A percentile compares a stretch with the other conserved stretches of the same genome.
Conservation (phyloP, 805 yeast species). For the Suhomyces pyralidae region DNA sequence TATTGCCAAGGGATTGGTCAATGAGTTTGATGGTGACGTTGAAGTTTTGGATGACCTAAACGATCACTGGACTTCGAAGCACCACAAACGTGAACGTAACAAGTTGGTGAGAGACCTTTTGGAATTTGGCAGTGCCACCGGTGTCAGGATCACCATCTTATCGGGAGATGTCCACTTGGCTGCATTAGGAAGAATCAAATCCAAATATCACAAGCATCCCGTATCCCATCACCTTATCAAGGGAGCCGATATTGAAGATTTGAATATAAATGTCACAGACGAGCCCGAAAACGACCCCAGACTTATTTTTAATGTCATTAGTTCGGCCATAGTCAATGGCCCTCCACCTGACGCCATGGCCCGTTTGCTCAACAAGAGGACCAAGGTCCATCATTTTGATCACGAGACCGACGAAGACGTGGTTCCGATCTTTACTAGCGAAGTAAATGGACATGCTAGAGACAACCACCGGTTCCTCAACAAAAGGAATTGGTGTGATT, state of each 20-base stretch:
- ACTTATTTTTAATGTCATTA: conserved; percentile 75
- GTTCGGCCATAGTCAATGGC: conserved; percentile 87
- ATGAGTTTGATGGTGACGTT: conserved; percentile 88
- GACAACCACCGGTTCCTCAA: conserved; percentile 56
- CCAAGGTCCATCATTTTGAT: conserved; percentile 66
- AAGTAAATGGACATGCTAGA: conserved; percentile 52
- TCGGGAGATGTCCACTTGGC: conserved; percentile 94
- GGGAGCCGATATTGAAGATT: conserved; percentile 29
- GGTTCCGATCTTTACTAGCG: conserved; percentile 64
- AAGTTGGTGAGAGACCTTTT: conserved; percentile 57
- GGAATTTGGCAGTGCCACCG: conserved; percentile 59
- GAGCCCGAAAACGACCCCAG: conserved; percentile 70
- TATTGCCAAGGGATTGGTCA: conserved; percentile 69
- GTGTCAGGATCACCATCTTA: conserved; percentile 76
- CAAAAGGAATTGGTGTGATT: conserved; percentile 70
- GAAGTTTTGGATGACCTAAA: conserved; percentile 90
- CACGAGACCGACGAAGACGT: conserved; percentile 71
- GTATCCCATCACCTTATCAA: conserved; percentile 20
- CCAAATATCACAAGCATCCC: conserved; percentile 47
- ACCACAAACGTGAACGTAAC: conserved; percentile 87
- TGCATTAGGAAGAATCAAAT: conserved; percentile 72
- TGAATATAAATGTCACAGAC: conserved; percentile 38
- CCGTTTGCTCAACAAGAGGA: conserved; percentile 60
- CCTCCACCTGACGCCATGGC: conserved; percentile 94
- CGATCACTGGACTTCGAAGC: conserved; percentile 93